Evolutionary conservation across 176 grass and related monocot genomes (phyloP).

Genomic region (Aegilops longissima): DNA sequence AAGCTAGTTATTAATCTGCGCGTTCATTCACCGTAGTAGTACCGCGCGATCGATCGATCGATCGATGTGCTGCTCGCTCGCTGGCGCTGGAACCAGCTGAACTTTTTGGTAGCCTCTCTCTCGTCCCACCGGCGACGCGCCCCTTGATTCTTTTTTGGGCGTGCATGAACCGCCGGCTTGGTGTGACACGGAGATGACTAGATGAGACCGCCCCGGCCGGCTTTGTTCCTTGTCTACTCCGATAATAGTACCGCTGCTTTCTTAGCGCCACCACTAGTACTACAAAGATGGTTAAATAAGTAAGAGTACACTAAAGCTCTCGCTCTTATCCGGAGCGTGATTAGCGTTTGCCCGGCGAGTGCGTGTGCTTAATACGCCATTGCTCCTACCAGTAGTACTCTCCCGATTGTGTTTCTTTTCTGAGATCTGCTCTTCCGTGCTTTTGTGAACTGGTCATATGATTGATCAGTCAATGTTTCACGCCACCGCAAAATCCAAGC

Average conservation of each 20-base stretch:
- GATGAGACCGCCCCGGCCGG: slow-evolving; percentile 14
- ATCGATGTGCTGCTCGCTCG: background rate
- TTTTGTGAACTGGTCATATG: background rate
- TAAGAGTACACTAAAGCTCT: background rate
- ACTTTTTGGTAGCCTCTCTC: slow-evolving; percentile 11
- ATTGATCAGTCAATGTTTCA: background rate
- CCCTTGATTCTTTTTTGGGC: background rate
- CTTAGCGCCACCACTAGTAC: background rate
- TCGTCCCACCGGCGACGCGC: slow-evolving; percentile 48
- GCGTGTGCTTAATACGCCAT: background rate
- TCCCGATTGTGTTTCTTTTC: background rate
- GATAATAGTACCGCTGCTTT: background rate
- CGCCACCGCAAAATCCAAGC: slow-evolving; percentile 9
- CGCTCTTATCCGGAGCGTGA: slow-evolving; percentile 33
- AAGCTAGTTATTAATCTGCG: background rate
- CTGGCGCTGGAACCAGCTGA: slow-evolving; percentile 12
- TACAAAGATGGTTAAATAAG: slow-evolving; percentile 16
- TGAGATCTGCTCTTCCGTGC: background rate
- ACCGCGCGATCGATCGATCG: background rate
- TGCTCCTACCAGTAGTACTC: background rate
- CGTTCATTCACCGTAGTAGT: background rate
- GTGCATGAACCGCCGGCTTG: slow-evolving; percentile 36
- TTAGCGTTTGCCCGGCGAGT: slow-evolving; percentile 29
- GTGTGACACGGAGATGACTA: slow-evolving; percentile 37
- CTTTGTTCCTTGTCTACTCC: slow-evolving; percentile 15